These are phyloP conservation scores for Cordyceps fumosorosea DNA, from an alignment of 2,329 filamentous ascomycete species.

Conservation along the genomic window DNA sequence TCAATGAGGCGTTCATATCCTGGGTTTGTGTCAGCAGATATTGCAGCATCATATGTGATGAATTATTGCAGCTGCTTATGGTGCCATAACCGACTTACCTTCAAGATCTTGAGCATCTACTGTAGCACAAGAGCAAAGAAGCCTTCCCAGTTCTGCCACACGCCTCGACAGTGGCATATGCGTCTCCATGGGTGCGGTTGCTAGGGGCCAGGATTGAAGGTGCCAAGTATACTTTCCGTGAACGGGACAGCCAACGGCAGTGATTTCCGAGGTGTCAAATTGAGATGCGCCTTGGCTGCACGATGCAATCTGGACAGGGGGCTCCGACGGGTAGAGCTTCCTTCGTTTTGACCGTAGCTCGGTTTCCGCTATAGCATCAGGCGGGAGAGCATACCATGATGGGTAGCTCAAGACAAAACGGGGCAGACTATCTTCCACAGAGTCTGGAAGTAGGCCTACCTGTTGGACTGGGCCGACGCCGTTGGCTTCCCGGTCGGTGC, in stretches of 20 bases:
- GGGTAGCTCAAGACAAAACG: background rate
- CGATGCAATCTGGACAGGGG: background rate
- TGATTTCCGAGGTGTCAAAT: background rate
- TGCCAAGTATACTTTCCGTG: background rate
- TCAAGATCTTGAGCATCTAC: background rate
- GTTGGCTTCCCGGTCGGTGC: background rate
- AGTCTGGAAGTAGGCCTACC: background rate
- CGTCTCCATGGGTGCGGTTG: background rate
- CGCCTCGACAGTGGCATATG: background rate
- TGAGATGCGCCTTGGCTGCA: background rate
- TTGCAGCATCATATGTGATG: background rate
- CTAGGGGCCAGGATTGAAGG: background rate
- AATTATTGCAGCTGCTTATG: background rate
- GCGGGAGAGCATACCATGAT: background rate
- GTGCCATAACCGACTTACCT: background rate
- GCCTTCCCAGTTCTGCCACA: background rate
- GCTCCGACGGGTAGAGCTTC: background rate
- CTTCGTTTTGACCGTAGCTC: background rate
- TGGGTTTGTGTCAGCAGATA: background rate
- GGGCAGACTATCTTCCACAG: background rate
- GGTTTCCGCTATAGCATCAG: background rate
- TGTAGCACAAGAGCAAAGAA: background rate
- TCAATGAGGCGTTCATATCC: conserved; percentile 7
- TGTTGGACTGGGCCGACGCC: background rate
- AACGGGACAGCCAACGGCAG: background rate